These are phyloP conservation scores for Jacaranda copaia DNA, from an alignment of 257 asterid genomes.

Conservation along the genomic window DNA sequence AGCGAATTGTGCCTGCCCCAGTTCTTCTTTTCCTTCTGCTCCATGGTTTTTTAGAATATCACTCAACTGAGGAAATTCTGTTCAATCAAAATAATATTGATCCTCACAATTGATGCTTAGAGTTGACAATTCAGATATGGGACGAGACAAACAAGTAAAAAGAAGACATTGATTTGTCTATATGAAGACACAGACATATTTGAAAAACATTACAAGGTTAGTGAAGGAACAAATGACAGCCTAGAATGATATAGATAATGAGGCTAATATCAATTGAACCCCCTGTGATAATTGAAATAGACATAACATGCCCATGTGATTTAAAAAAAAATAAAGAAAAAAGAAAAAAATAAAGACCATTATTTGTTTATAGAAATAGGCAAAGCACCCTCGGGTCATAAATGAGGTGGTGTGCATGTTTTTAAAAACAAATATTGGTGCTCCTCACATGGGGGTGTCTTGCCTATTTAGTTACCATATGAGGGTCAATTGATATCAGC, in stretches of 20 bases:
- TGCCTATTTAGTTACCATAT: too few relatives aligned
- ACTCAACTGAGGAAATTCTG: constrained; percentile 62
- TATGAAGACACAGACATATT: background rate
- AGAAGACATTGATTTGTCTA: background rate
- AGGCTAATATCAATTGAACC: too few relatives aligned
- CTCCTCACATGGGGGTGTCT: too few relatives aligned
- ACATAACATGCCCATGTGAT: too few relatives aligned
- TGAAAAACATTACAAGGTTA: constrained; percentile 1
- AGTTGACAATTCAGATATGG: background rate
- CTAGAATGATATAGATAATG: background rate
- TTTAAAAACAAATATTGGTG: too few relatives aligned
- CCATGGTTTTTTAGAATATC: constrained; percentile 56
- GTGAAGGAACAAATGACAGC: background rate
- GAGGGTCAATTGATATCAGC: too few relatives aligned
- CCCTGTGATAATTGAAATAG: too few relatives aligned
- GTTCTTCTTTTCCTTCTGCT: constrained; percentile 58
- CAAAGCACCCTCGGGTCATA: too few relatives aligned
- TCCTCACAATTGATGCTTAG: constrained; percentile 16
- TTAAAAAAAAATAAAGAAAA: too few relatives aligned
- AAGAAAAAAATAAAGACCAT: too few relatives aligned
- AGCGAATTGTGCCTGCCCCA: constrained; percentile 76
- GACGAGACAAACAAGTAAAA: background rate
- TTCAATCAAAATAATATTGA: constrained; percentile 17
- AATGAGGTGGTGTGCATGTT: too few relatives aligned
- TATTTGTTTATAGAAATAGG: too few relatives aligned